A percentile compares a stretch with the other conserved stretches of the same genome.
Evolutionary conservation across 202 grass and related monocot genomes (phyloP).

Genomic region (Carex sylvatica): DNA sequence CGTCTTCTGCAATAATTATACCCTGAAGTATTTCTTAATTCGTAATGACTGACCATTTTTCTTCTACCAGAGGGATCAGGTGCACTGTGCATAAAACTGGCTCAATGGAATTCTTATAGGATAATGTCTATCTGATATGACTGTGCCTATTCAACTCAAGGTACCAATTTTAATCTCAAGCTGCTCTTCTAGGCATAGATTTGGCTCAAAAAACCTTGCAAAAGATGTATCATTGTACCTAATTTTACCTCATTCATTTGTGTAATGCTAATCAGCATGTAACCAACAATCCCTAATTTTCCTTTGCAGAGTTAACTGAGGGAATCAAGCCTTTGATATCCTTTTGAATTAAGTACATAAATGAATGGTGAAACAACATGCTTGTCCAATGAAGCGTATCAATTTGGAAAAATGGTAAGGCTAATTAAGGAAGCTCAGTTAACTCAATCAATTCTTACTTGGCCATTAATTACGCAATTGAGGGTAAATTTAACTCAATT

Average conservation of each 20-base stretch:
- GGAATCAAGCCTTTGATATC: constrained; percentile 22
- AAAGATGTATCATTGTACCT: not conserved
- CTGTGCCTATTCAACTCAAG: not conserved
- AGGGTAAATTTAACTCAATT: too few species aligned
- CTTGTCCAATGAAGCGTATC: not conserved
- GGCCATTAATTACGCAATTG: too few species aligned
- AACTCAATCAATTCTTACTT: too few species aligned
- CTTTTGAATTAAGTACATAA: not conserved
- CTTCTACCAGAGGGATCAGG: not conserved
- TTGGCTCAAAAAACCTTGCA: too few species aligned
- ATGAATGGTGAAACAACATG: constrained; percentile 38
- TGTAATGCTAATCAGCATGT: not conserved
- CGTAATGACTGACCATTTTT: not conserved
- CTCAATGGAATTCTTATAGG: not conserved
- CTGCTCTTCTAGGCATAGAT: not conserved
- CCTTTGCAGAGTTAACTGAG: constrained; percentile 25
- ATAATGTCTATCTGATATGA: not conserved
- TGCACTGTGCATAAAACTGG: not conserved
- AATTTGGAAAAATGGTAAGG: too few species aligned
- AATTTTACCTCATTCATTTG: not conserved
- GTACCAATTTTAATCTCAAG: not conserved
- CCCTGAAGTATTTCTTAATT: not conserved
- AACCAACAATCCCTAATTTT: constrained; percentile 9
- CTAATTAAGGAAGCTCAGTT: too few species aligned
- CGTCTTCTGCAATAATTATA: not conserved